Evolutionary conservation across 768 basidiomycete species (phyloP), one percentile per base, ranked within the genome.

Genomic region (Suillus bovinus): DNA sequence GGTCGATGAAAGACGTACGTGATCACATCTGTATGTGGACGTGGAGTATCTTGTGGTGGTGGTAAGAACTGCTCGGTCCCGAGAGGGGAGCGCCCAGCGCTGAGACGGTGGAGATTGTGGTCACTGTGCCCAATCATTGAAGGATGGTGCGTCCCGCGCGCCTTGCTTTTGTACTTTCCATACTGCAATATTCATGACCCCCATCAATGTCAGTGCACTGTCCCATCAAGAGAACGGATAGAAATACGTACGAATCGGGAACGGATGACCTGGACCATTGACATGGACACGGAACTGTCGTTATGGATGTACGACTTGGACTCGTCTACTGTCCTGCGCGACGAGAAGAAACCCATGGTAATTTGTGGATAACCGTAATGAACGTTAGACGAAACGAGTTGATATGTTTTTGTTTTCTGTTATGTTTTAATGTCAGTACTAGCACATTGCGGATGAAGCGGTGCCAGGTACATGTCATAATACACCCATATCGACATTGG

Each of bases 101-200:
- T 14, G 80, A 75, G 33, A 70, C 68, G 64, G 71, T 69, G 58
- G 72, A 38, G 24, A 33, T 14, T 56, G 24, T 38, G 55, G 27
- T 56, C 55, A 39, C 27, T 38, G 20, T 20, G 38, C 55, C 55
- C 38, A 38, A 9, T 39, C 55, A 56, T 56, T 46, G 64, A 69
- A 64, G 71, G 75, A 79, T 58, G 73, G 72, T 64, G 71, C 64
- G 63, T 74, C 72, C 82, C 82, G 46, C 82, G 81, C 66, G 81
- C 82, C 75, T 85, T 86, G 56, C 84, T 84, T 68, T 84, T 86
- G 70, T 77, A 73, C 69, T 81, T 86, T 59, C 84, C 83, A 65
- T 84, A 85, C 85, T 86, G 64, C 58, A 34, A 13, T 36, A 20
- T 58, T 29, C 59, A 38, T 54, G 33, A 44, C 54, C 46, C 29